Evolutionary conservation across 257 asterid genomes (phyloP).

Genomic region (Perilla frutescens): DNA sequence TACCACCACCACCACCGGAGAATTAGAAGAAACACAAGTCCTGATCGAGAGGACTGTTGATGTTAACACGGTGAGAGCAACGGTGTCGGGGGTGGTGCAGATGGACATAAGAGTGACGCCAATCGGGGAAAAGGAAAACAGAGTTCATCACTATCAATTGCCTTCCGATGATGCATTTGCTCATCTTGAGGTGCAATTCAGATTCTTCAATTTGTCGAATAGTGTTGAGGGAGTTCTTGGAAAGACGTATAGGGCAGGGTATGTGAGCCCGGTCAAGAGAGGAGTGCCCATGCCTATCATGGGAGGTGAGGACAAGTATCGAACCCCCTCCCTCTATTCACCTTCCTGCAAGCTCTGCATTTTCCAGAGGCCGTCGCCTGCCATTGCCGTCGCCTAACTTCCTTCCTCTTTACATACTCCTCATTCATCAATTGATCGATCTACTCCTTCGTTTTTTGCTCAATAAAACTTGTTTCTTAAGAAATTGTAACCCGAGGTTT

Average conservation of each 20-base stretch:
- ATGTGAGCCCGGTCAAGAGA: slow-evolving; percentile 59
- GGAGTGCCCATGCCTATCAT: slow-evolving; percentile 75
- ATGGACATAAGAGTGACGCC: slow-evolving; percentile 56
- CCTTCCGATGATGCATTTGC: slow-evolving; percentile 64
- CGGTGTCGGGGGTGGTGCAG: slow-evolving; percentile 48
- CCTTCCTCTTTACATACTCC: too few species aligned
- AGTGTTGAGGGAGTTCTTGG: slow-evolving; percentile 65
- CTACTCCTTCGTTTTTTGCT: too few species aligned
- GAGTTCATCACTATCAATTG: slow-evolving; percentile 61
- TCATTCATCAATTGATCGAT: too few species aligned
- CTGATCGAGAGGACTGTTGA: slow-evolving; percentile 67
- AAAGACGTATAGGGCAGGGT: slow-evolving; percentile 68
- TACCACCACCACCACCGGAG: neutral
- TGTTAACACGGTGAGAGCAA: slow-evolving; percentile 56
- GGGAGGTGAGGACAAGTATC: slow-evolving; percentile 78
- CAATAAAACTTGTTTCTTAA: too few species aligned
- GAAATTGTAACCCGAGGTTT: too few species aligned
- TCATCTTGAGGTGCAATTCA: slow-evolving; percentile 68
- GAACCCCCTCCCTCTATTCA: slow-evolving; percentile 56
- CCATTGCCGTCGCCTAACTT: neutral
- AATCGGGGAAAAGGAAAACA: slow-evolving; percentile 59
- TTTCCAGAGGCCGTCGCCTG: slow-evolving; percentile 49
- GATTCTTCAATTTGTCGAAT: slow-evolving; percentile 55
- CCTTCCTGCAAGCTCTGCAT: slow-evolving; percentile 59
- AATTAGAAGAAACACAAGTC: slow-evolving; percentile 42